Base-by-base conservation (phyloP, 179 eudicot species). In the Amaranthus tricolor region DNA sequence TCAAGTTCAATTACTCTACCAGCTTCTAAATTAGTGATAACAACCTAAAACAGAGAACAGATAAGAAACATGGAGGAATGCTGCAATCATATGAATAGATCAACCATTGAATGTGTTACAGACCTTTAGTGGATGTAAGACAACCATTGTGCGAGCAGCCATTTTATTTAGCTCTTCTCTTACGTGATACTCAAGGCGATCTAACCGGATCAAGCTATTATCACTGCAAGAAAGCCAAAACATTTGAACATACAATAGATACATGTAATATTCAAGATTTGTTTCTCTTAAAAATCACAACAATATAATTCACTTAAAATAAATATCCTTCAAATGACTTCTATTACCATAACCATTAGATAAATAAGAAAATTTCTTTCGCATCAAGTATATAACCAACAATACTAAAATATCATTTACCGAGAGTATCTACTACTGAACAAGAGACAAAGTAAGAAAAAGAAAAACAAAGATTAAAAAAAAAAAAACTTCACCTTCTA, bases 161-260 rank as follows among this genome's bases (percentile, higher is more conserved):
- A 90, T 82, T 86, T 83, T 90, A 81, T 93, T 95, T 59, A 95
- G 80, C 85, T 95, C 99, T 76, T 95, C 99, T 77, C 97, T 87
- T 24, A 93, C 77, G 74, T 95, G 97, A 80, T 89, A 86, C 80
- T 95, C 99, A 55, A 95, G 87, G 68, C 97, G 89, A 68, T 89
- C 89, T 62, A 90, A 72, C 51, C 84, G 91, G 81, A 95, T 95
- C 77, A 91, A 73, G 79, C 95, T 90, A 84, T 72, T 43, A 73
- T 95, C 99, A 84, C 98, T 95, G 99, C 79, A 85, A 31, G 40
- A 31, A 31, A 31, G 66, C 6, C 54, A 59, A 64, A 71, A 60
- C 19, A 71, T 54, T 40, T 11, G 4, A 40, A 71, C 59, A 58
- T 44, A 4, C 5, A 76, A 17, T 70, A 13, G 14, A 4, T 7